Base-by-base conservation (phyloP, 2,329 filamentous ascomycete genomes). In the Verticillium klebahnii region DNA sequence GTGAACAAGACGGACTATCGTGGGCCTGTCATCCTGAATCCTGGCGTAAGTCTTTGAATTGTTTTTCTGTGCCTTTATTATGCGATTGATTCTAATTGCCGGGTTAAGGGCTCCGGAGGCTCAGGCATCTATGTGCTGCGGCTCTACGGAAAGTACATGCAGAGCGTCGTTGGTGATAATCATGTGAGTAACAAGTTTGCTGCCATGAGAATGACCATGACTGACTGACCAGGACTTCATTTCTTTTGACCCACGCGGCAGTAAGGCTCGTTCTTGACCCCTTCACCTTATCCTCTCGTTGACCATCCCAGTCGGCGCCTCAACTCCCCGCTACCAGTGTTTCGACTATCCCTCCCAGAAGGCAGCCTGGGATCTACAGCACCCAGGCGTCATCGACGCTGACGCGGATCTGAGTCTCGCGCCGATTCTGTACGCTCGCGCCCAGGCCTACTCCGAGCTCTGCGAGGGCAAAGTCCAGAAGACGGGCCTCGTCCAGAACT, bases 261-360 rank as follows among this genome's bases (percentile, higher is more conserved):
- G 77, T 73, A 61, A 66, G 71, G 66, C 17, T 7, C 12, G 17
- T 12, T 19, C 19, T n/a, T n/a, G 39, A 45, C 39, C 29, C 2
- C 23, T 1, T 14, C 4, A 31, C 8, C 17, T 25, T 29, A 60
- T 4, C 54, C 5, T 9, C 58, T 59, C 56, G 14, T 39, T 23
- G 12, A 61, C 14, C 3, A 8, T 2, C 15, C 2, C 17, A 71
- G 75, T 85, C 25, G 81, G 82, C 4, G 74, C 78, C 8, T 82
- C 82, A 2, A 75, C 79, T 1, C 82, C 82, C 4, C 71, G 80
- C 19, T 71, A 83, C 17, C 80, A 84, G 58, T 85, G 83, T 67
- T 85, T 82, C 78, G 72, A 72, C 8, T 75, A 73, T 0, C 67
- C 71, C 1, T 76, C 79, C 67, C 75, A 78, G 63, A 68, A 75